Base-by-base conservation (phyloP, 1,284 basidiomycete species). In the Xerocomus minutiporus region DNA sequence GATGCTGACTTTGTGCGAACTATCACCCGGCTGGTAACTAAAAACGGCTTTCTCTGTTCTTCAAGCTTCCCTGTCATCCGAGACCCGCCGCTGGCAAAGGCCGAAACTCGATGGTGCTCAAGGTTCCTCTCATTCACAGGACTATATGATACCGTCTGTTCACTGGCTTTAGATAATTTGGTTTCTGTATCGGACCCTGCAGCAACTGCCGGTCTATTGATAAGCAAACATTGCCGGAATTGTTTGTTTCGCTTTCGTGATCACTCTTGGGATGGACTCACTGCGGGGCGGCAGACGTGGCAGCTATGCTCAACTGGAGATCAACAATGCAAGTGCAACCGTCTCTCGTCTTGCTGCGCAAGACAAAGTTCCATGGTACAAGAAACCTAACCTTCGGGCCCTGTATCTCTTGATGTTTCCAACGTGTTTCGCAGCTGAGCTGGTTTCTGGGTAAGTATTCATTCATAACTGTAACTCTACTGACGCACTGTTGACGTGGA, bases 281-380 rank as follows among this genome's bases (percentile, higher is more conserved):
- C 15, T 8, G 13, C 25, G 20, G n/a, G 13, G 29, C 29, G 11
- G 28, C 28, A 43, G 31, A 35, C 20, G n/a, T 34, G 31, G n/a
- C 6, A 38, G n/a, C 28, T 44, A 50, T 49, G 28, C 25, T 40
- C 42, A 44, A 13, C 17, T 48, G 31, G 46, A 53, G 15, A 23
- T 25, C n/a, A 39, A 49, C 8, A 31, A 34, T 3, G 29, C 47
- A 6, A 26, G 20, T 20, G 20, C 20, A 20, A 20, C 13, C 29
- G 52, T 53, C 42, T 49, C 46, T 49, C 31, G 36, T 2, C 42
- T 53, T 23, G 52, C 47, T 7, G 46, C 44, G 13, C 47, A 50
- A 38, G 52, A 53, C 31, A 45, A 29, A 4, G 29, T 43, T 9
- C 47, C 46, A 20, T 49, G 52, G 47, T 45, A 53, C 9, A 34